Percentiles rank a stretch among this genome's conserved stretches.
Conservation (phyloP, 2,329 filamentous ascomycete species). For the Ophiostoma ips region DNA sequence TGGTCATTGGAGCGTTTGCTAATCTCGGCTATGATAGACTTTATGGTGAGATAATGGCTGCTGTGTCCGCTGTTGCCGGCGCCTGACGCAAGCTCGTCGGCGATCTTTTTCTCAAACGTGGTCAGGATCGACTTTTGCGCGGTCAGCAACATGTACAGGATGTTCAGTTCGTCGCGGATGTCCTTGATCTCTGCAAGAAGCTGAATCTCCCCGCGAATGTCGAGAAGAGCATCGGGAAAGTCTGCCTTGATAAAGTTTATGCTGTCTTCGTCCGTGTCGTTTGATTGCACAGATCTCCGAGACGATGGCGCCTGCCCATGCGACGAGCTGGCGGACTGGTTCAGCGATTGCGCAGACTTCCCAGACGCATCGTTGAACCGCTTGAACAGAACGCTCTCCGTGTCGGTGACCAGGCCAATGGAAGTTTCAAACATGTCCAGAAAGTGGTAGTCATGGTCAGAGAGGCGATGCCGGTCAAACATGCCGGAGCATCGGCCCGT, state of each 20-base stretch:
- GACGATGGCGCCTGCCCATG: conserved; percentile 1
- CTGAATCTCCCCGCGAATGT: conserved; percentile 46
- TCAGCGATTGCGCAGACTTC: conserved; percentile 40
- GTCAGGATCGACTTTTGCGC: conserved; percentile 10
- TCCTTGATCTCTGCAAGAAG: conserved; percentile 52
- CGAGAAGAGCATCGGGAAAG: conserved; percentile 41
- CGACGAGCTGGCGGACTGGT: conserved; percentile 22
- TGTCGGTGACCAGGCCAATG: conserved; percentile 40
- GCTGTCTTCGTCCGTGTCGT: conserved; percentile 2
- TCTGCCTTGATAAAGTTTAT: conserved; percentile 11
- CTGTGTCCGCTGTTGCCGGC: conserved; percentile 5
- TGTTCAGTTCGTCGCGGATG: conserved; percentile 53
- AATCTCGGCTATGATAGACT: conserved; percentile 22
- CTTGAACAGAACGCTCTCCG: conserved; percentile 43
- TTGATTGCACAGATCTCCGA: background rate
- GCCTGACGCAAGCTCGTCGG: conserved; percentile 15
- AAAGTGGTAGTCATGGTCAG: conserved; percentile 48
- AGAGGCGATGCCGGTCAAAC: conserved; percentile 44
- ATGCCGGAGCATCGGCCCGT: conserved; percentile 44
- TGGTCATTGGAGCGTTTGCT: conserved; percentile 43
- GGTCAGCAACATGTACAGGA: conserved; percentile 32
- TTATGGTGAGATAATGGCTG: background rate
- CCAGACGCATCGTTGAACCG: conserved; percentile 45
- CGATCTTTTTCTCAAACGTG: conserved; percentile 31
- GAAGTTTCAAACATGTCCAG: conserved; percentile 54